A percentile compares a stretch with the other conserved stretches of the same genome.
phyloP scores from a whole-genome alignment of 257 asterid genomes.

The Voacanga thouarsii region DNA sequence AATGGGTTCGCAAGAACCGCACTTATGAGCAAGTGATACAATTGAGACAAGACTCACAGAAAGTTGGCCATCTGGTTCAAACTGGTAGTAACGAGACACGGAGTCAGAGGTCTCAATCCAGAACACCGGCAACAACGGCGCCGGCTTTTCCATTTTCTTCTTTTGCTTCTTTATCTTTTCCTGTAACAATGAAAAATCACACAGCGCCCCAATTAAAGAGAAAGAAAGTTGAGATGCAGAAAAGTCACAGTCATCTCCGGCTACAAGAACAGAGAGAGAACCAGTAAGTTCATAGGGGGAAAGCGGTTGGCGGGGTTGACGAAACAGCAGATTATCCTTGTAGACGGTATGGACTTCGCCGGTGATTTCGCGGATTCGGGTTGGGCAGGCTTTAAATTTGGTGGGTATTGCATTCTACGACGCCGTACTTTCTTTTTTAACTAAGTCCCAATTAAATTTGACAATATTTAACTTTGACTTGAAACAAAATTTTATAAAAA shows the following conservation, averaged over 20 bases:
- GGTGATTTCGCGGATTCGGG: neutral
- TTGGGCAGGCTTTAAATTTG: neutral
- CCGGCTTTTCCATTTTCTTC: constrained; percentile 28
- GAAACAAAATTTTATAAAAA: no score
- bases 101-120: constrained; percentile 86
- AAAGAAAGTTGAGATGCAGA: neutral
- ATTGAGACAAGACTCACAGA: constrained; percentile 40
- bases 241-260: neutral
- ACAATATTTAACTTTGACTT: no score
- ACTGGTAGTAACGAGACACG: constrained; percentile 64
- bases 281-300: constrained; percentile 17
- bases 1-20: neutral
- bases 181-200: constrained; percentile 30
- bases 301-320: neutral
- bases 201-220: neutral
- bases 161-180: constrained; percentile 52
- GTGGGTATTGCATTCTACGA: neutral
- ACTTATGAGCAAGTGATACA: neutral
- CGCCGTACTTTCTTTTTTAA: neutral
- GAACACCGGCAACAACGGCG: constrained; percentile 46
- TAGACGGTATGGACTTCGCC: neutral
- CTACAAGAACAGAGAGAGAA: neutral
- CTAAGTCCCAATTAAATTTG: no score
- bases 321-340: neutral
- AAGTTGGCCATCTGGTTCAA: constrained; percentile 71